Conservation (phyloP, 805 yeast species). For the Kazachstania kunashirensis region DNA sequence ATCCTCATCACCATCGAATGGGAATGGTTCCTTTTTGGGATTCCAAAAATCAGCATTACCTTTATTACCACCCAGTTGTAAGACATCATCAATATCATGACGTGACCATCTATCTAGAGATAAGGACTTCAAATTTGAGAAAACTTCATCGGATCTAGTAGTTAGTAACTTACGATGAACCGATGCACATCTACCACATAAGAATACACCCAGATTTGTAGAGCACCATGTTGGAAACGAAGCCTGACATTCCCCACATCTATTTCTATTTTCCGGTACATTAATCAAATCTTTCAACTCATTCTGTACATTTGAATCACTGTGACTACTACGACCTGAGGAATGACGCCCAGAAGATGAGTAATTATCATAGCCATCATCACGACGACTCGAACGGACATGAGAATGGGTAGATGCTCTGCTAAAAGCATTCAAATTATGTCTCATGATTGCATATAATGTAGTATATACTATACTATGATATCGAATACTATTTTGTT, state of each 20-base stretch:
- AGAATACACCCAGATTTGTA: slow-evolving; percentile 48
- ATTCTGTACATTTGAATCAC: slow-evolving; percentile 4
- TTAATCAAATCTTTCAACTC: slow-evolving; percentile 54
- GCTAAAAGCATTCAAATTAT: too few relatives aligned
- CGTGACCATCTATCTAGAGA: slow-evolving; percentile 62
- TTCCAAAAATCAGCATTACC: slow-evolving; percentile 58
- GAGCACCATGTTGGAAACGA: slow-evolving; percentile 46
- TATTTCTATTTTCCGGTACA: slow-evolving; percentile 47
- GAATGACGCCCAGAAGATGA: neutral
- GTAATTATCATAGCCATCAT: neutral
- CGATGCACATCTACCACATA: slow-evolving; percentile 81
- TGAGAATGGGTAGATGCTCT: slow-evolving; percentile 1
- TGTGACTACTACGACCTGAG: neutral
- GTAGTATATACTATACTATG: too few relatives aligned
- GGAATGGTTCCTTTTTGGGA: slow-evolving; percentile 56
- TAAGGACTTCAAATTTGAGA: slow-evolving; percentile 60
- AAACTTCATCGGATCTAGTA: slow-evolving; percentile 31
- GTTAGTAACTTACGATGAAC: slow-evolving; percentile 58
- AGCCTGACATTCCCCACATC: slow-evolving; percentile 71
- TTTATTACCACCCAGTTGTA: slow-evolving; percentile 48
- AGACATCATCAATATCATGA: slow-evolving; percentile 40
- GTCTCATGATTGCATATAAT: too few relatives aligned
- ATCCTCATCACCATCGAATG: slow-evolving; percentile 67
- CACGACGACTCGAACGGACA: neutral
- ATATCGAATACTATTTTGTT: too few relatives aligned